These are phyloP conservation scores for Ilex aquifolium DNA, from an alignment of 257 asterid species.

Conservation along the genomic window DNA sequence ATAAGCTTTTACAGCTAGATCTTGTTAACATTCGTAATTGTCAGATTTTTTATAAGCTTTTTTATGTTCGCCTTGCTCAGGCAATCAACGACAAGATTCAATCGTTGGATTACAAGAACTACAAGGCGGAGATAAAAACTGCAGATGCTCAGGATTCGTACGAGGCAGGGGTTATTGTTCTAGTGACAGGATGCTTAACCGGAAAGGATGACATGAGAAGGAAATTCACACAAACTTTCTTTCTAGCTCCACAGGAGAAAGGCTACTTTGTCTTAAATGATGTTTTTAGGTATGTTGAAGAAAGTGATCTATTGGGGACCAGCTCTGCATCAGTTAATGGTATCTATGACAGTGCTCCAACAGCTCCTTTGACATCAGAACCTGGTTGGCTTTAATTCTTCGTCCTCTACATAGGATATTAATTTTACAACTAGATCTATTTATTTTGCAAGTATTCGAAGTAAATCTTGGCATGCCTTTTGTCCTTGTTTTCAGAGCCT, in stretches of 20 bases:
- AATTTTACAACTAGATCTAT: too few species aligned
- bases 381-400: background rate
- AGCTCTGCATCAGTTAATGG: background rate
- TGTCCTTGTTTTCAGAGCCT: background rate
- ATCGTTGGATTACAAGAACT: constrained; percentile 7
- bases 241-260: constrained; percentile 6
- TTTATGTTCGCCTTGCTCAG: background rate
- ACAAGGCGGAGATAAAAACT: constrained; percentile 5
- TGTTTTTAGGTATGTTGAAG: constrained; percentile 1
- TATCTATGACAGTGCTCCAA: background rate
- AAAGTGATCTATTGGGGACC: background rate
- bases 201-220: background rate
- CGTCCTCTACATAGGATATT: background rate
- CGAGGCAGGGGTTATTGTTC: constrained; percentile 3
- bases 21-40: too few species aligned
- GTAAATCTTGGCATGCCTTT: background rate
- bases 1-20: too few species aligned
- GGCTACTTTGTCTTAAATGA: constrained; percentile 4
- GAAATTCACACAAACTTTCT: background rate
- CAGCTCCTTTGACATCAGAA: background rate
- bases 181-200: background rate
- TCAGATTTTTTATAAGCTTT: too few species aligned
- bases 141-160: constrained; percentile 15
- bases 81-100: constrained; percentile 1
- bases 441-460: too few species aligned